Evolutionary conservation across 441 rosid species (phyloP).

Genomic region (Aquilaria agallochum): DNA sequence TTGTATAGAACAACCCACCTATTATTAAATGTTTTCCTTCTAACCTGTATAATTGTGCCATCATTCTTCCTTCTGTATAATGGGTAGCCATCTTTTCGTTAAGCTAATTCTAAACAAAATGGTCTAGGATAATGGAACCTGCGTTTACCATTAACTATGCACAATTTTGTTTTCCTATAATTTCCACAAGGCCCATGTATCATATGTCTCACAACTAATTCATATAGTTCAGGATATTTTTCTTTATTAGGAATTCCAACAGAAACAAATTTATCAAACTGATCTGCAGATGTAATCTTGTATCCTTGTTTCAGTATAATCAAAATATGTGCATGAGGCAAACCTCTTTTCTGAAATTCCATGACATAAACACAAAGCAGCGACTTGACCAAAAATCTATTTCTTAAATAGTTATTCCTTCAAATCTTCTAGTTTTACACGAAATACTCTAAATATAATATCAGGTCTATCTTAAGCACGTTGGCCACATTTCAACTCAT

Average conservation of each 20-base stretch:
- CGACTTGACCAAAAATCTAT: background rate
- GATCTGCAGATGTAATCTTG: background rate
- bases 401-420: background rate
- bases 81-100: background rate
- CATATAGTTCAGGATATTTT: background rate
- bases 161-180: background rate
- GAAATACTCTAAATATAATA: background rate
- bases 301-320: slow-evolving; percentile 1
- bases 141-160: too few species aligned
- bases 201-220: background rate
- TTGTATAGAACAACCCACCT: background rate
- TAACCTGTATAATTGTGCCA: too few species aligned
- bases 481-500: background rate
- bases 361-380: background rate
- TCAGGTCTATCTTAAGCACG: background rate
- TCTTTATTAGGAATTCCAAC: background rate
- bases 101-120: background rate
- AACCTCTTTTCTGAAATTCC: background rate
- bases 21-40: too few species aligned
- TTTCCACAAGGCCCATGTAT: slow-evolving; percentile 4
- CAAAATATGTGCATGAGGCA: background rate
- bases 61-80: background rate
- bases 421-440: background rate
- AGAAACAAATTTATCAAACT: background rate
- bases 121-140: background rate